A percentile compares a stretch with the other conserved stretches of the same genome.
Conservation (phyloP, 2,329 filamentous ascomycete species). For the Raffaelea deltoideospora region DNA sequence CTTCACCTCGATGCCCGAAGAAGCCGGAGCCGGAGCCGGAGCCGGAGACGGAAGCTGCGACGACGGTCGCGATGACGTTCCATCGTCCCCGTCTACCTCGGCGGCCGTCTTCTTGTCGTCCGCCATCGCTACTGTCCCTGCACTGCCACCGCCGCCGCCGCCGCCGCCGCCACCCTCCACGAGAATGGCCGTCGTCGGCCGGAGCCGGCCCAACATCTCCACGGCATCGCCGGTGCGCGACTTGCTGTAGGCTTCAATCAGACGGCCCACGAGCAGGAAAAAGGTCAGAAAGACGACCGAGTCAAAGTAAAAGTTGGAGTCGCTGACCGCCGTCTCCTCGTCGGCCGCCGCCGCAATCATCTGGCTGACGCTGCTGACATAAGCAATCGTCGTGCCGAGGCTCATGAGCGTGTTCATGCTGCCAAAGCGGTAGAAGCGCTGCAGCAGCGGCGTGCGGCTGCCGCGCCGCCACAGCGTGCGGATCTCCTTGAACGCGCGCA, state of each 20-base stretch:
- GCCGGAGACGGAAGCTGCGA: too few species aligned
- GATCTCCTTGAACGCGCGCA: slow-evolving; percentile 64
- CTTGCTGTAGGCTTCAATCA: slow-evolving; percentile 82
- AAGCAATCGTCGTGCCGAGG: slow-evolving; percentile 75
- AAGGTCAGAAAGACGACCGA: slow-evolving; percentile 84
- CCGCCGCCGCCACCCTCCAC: slow-evolving; percentile 26
- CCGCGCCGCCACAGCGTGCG: slow-evolving; percentile 59
- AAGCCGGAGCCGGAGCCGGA: slow-evolving; percentile 3
- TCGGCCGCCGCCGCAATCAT: slow-evolving; percentile 48
- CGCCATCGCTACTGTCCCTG: too few species aligned
- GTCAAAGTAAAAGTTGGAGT: slow-evolving; percentile 65
- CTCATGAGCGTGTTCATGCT: slow-evolving; percentile 95
- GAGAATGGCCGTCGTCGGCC: slow-evolving; percentile 62
- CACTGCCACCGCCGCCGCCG: slow-evolving; percentile 6
- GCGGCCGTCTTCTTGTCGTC: neutral
- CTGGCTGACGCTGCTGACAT: slow-evolving; percentile 66
- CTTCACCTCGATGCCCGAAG: slow-evolving; percentile 18
- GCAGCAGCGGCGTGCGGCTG: slow-evolving; percentile 56
- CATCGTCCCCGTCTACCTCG: too few species aligned
- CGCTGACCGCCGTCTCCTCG: slow-evolving; percentile 22
- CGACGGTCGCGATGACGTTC: neutral
- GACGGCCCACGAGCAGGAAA: slow-evolving; percentile 62
- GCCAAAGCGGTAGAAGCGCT: slow-evolving; percentile 79
- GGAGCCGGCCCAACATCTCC: slow-evolving; percentile 59
- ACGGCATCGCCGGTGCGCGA: slow-evolving; percentile 80